These are phyloP conservation scores for Kodamaea arcana DNA, from an alignment of 1,139 yeast species.

Conservation along the genomic window DNA sequence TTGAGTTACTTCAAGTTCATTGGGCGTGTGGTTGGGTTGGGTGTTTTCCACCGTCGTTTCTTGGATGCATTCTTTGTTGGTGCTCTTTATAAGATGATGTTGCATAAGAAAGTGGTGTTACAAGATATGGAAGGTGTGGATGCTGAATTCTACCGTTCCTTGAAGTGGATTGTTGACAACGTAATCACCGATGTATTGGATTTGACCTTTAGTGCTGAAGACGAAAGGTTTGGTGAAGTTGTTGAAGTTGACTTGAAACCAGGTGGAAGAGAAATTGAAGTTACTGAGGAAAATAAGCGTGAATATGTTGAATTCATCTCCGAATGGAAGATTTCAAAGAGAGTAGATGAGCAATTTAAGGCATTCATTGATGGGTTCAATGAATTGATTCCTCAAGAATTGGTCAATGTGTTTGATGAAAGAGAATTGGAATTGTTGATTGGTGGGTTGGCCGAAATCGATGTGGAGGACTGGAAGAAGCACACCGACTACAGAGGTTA, in stretches of 20 bases:
- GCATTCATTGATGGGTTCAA: slow-evolving; percentile 97
- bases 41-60: slow-evolving; percentile 97
- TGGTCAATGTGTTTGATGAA: slow-evolving; percentile 94
- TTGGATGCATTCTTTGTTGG: slow-evolving; percentile 98
- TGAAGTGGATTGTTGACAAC: slow-evolving; percentile 94
- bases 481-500: slow-evolving; percentile 98
- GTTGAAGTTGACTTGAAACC: slow-evolving; percentile 89
- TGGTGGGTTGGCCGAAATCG: slow-evolving; percentile 98
- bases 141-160: slow-evolving; percentile 89
- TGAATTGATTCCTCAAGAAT: slow-evolving; percentile 94
- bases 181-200: slow-evolving; percentile 82
- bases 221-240: slow-evolving; percentile 92
- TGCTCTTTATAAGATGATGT: slow-evolving; percentile 96
- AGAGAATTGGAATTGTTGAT: slow-evolving; percentile 92
- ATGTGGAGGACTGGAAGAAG: slow-evolving; percentile 97
- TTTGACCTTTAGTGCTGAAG: slow-evolving; percentile 90
- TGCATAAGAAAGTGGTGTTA: slow-evolving; percentile 86
- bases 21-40: slow-evolving; percentile 97
- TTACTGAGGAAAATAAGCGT: slow-evolving; percentile 88
- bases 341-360: slow-evolving; percentile 93
- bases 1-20: slow-evolving; percentile 95
- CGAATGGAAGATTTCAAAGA: slow-evolving; percentile 91
- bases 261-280: slow-evolving; percentile 82
- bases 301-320: slow-evolving; percentile 94
- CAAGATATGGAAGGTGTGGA: slow-evolving; percentile 99